A percentile compares a stretch with the other conserved stretches of the same genome.
Evolutionary conservation across 441 rosid genomes (phyloP).

Genomic region (Metrosideros polymorpha): DNA sequence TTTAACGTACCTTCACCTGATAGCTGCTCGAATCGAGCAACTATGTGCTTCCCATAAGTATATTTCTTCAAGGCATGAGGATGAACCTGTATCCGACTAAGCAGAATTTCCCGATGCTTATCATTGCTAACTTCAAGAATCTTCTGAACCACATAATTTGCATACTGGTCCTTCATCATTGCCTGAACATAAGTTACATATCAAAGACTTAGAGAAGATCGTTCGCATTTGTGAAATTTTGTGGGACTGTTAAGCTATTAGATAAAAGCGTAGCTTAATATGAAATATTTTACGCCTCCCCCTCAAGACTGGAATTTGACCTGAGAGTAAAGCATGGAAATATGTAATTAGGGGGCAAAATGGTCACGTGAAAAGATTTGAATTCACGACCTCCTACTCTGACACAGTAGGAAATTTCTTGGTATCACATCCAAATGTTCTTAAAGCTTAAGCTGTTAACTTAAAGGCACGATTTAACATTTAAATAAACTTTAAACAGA

Average conservation of each 20-base stretch:
- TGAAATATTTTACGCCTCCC: not conserved
- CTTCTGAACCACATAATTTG: slow-evolving; percentile 90
- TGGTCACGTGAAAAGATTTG: not conserved
- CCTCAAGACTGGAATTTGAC: not conserved
- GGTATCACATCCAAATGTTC: not conserved
- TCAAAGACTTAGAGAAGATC: not conserved
- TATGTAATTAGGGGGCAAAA: not conserved
- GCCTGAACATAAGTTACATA: slow-evolving; percentile 17
- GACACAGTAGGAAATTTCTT: not conserved
- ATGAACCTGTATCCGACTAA: slow-evolving; percentile 44
- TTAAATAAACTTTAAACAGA: not conserved
- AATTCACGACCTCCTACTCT: not conserved
- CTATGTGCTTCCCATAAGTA: slow-evolving; percentile 91
- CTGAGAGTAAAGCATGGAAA: not conserved
- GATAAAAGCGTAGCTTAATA: not conserved
- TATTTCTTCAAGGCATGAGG: slow-evolving; percentile 73
- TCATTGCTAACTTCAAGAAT: slow-evolving; percentile 60
- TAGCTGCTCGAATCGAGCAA: slow-evolving; percentile 66
- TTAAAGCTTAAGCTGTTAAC: not conserved
- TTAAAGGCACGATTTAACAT: too few relatives aligned
- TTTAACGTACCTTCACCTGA: slow-evolving; percentile 44
- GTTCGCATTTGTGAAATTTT: not conserved
- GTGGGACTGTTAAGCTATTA: not conserved
- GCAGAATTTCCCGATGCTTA: slow-evolving; percentile 44
- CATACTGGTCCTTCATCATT: slow-evolving; percentile 93